Evolutionary conservation across 305 asterid species (phyloP).

Genomic region (Plantago coronopus): DNA sequence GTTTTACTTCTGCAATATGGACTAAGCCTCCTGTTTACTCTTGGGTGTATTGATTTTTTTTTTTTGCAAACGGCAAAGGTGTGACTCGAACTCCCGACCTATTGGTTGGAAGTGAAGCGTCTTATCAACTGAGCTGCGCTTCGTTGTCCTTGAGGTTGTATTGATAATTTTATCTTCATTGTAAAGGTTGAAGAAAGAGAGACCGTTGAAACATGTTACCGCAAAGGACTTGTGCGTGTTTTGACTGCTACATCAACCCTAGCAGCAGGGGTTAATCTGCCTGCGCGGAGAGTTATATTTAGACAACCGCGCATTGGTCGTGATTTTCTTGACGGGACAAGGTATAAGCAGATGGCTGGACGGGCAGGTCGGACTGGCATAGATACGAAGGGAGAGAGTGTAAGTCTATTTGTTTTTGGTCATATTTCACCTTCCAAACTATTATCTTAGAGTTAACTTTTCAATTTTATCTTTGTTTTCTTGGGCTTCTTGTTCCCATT

Average conservation of each 20-base stretch:
- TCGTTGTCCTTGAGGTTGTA: slow-evolving; percentile 14
- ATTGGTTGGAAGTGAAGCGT: no score
- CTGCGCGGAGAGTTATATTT: slow-evolving; percentile 97
- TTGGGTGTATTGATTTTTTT: no score
- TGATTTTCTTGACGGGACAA: slow-evolving; percentile 94
- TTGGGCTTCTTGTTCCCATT: slow-evolving; percentile 12
- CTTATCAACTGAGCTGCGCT: no score
- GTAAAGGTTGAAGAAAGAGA: slow-evolving; percentile 95
- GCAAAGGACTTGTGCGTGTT: slow-evolving; percentile 96
- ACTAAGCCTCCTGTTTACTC: neutral
- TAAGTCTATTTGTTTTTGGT: slow-evolving; percentile 37
- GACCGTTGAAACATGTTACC: slow-evolving; percentile 94
- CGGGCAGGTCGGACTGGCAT: slow-evolving; percentile 99
- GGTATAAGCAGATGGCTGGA: slow-evolving; percentile 98
- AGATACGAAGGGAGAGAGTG: slow-evolving; percentile 99
- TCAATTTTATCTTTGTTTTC: slow-evolving; percentile 8
- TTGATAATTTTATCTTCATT: slow-evolving; percentile 22
- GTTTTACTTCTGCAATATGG: slow-evolving; percentile 25
- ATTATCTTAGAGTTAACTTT: neutral
- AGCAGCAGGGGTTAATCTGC: slow-evolving; percentile 99
- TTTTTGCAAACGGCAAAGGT: no score
- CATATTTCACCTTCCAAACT: slow-evolving; percentile 19
- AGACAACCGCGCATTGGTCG: slow-evolving; percentile 98
- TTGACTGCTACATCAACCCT: slow-evolving; percentile 99
- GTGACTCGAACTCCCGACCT: no score